Evolutionary conservation across 1,284 basidiomycete genomes (phyloP).

Genomic region (Malassezia brasiliensis): DNA sequence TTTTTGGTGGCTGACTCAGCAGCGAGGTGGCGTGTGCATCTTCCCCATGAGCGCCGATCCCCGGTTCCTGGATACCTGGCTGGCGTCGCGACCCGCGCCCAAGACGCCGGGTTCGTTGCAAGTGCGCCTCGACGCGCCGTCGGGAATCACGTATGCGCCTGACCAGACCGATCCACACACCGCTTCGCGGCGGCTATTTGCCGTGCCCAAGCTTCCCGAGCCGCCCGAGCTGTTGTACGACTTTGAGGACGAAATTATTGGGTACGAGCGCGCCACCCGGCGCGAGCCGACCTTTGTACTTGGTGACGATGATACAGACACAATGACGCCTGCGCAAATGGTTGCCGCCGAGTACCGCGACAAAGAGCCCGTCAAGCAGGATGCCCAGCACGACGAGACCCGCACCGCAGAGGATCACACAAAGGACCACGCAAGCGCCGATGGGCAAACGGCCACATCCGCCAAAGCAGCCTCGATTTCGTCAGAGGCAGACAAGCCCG

Average conservation of each 20-base stretch:
- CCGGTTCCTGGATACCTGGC: slow-evolving; percentile 8
- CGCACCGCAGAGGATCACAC: no score
- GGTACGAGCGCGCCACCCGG: slow-evolving; percentile 1
- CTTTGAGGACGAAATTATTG: slow-evolving; percentile 26
- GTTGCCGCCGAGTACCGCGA: not conserved
- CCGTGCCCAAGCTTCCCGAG: slow-evolving; percentile 21
- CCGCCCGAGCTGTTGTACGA: slow-evolving; percentile 20
- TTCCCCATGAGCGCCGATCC: slow-evolving; percentile 11
- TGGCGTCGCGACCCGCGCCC: not conserved
- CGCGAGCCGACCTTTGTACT: slow-evolving; percentile 10
- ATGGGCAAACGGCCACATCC: no score
- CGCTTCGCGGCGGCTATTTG: slow-evolving; percentile 33
- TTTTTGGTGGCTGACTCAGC: not conserved
- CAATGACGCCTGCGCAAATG: slow-evolving; percentile 6
- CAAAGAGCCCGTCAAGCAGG: not conserved
- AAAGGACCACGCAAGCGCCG: no score
- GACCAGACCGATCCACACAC: slow-evolving; percentile 35
- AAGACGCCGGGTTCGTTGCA: slow-evolving; percentile 11
- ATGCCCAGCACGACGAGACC: no score
- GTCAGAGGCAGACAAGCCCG: no score
- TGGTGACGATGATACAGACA: slow-evolving; percentile 14
- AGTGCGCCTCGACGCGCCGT: slow-evolving; percentile 39
- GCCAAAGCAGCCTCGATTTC: no score
- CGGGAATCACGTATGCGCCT: slow-evolving; percentile 39
- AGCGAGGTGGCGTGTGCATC: not conserved